A percentile compares a stretch with the other conserved stretches of the same genome.
Evolutionary conservation across 208 protist genomes (phyloP).

Genomic region (Blastocrithidia nonstop): DNA sequence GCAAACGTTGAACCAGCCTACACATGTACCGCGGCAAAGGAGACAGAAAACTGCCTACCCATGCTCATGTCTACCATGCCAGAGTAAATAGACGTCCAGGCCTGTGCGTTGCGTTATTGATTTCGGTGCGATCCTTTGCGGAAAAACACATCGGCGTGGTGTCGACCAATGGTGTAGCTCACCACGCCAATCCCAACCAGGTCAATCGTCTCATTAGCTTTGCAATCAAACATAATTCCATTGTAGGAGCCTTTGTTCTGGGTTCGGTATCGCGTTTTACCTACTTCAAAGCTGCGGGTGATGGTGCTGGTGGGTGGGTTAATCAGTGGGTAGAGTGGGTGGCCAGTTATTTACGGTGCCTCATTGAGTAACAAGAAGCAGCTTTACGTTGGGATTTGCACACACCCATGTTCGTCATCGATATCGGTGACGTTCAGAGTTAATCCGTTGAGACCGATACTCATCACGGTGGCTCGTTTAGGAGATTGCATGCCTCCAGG

Average conservation of each 20-base stretch:
- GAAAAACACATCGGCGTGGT: slow-evolving; percentile 76
- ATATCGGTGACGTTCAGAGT: slow-evolving; percentile 36
- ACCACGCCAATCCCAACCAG: slow-evolving; percentile 54
- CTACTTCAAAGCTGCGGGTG: slow-evolving; percentile 68
- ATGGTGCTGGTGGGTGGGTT: slow-evolving; percentile 35
- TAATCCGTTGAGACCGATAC: slow-evolving; percentile 10
- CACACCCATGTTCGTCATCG: slow-evolving; percentile 31
- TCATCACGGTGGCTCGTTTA: slow-evolving; percentile 35
- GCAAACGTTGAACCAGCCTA: slow-evolving; percentile 53
- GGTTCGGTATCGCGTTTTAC: slow-evolving; percentile 50
- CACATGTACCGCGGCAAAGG: slow-evolving; percentile 32
- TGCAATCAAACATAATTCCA: slow-evolving; percentile 84
- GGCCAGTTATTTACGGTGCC: slow-evolving; percentile 15
- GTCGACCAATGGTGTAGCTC: slow-evolving; percentile 47
- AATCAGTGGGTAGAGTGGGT: slow-evolving; percentile 40
- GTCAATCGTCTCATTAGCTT: slow-evolving; percentile 45
- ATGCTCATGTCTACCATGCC: slow-evolving; percentile 61
- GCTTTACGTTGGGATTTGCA: slow-evolving; percentile 25
- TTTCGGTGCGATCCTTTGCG: slow-evolving; percentile 51
- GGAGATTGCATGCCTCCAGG: slow-evolving; percentile 30
- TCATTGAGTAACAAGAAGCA: slow-evolving; percentile 72
- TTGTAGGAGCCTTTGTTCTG: slow-evolving; percentile 69
- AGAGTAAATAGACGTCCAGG: slow-evolving; percentile 62
- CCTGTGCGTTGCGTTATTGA: slow-evolving; percentile 30
- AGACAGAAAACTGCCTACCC: slow-evolving; percentile 41